A percentile compares a stretch with the other conserved stretches of the same genome.
Conservation (phyloP, 108 stramenopile species). For the Pseudonitzschia multiseries region DNA sequence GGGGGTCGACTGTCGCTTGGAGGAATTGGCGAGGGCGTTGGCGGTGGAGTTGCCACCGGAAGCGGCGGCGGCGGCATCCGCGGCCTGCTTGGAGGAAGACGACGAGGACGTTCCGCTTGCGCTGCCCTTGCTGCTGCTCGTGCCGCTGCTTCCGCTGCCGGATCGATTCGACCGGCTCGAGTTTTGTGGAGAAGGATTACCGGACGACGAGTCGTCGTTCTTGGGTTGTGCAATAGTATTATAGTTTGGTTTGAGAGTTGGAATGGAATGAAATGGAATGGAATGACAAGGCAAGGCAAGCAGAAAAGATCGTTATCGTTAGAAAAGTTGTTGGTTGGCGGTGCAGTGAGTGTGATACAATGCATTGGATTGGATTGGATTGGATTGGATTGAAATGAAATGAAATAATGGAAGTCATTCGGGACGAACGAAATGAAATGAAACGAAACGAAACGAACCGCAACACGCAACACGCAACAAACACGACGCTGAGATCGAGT, state of each 20-base stretch:
- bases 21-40: background rate
- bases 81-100: background rate
- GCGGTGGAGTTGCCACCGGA: background rate
- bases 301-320: too few species aligned
- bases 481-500: too few species aligned
- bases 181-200: background rate
- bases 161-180: background rate
- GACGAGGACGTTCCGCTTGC: background rate
- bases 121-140: background rate
- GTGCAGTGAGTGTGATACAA: background rate
- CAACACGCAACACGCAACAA: too few species aligned
- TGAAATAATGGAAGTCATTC: too few species aligned
- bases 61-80: background rate
- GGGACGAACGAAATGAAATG: too few species aligned
- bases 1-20: background rate
- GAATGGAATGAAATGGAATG: too few species aligned
- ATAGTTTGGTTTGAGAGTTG: too few species aligned
- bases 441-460: too few species aligned
- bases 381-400: too few species aligned
- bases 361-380: too few species aligned
- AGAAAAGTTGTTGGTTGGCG: too few species aligned
- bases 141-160: background rate
- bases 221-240: background rate
- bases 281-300: too few species aligned
- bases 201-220: conserved; percentile 6